Evolutionary conservation across 768 basidiomycete genomes (phyloP), one percentile per base, ranked within the genome.

Genomic region (Kwoniella sp.): DNA sequence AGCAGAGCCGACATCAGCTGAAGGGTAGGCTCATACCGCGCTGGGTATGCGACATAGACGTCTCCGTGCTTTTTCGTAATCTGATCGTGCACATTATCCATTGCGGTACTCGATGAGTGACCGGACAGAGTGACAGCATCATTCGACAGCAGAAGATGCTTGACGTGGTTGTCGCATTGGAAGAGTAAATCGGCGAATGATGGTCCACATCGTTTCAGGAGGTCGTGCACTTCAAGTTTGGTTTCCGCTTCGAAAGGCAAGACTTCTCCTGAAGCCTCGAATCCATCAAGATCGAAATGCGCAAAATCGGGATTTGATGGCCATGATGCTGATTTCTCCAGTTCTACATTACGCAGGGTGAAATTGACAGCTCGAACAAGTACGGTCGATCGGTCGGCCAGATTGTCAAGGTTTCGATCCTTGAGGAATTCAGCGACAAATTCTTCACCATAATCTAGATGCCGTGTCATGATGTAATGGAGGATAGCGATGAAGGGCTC

Each of bases 401-500:
- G 64, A 56, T 13, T 44, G 60, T 59, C 60, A 88, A 81, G 1
- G 82, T 73, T 1, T 85, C 82, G 75, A 40, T 92, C 90, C 77
- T 91, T 90, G 58, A 95, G 83, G 29, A 92, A 84, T 3, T 91
- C 89, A 65, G 92, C 71, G 72, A 90, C 88, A 27, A 93, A 80
- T 51, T 94, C 91, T 72, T 86, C 84, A 7, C 92, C 93, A 66
- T 88, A 89, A 27, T 95, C 92, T 59, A 90, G 86, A 78, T 94
- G 86, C 21, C 90, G 88, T 10, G 87, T 87, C 50, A 92, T 85
- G 57, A 92, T 83, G 76, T 90, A 93, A 75, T 96, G 92, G 21
- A 88, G 80, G 51, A 92, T 86, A 73, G 87, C 89, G 47, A 87
- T 85, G 73, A 93, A 87, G 2, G 88, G 85, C 49, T 92, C 90